Evolutionary conservation across 257 asterid genomes (phyloP), one percentile per base, ranked within the genome.

Genomic region (Gentiana macrophylla): DNA sequence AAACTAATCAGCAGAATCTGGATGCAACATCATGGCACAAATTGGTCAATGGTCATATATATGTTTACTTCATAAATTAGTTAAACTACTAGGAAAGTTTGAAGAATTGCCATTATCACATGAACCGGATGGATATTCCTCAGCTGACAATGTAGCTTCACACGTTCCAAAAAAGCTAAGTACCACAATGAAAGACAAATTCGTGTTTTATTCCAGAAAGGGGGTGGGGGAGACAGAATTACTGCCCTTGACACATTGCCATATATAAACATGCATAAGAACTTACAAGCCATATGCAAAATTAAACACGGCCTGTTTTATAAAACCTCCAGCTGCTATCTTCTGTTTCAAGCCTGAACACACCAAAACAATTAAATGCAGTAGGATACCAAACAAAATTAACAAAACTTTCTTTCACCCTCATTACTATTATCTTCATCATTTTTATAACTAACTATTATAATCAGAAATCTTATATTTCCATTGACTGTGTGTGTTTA

Each of bases 271-370:
- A 35, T 59, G 65, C 57, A 57, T 15, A 52, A 57, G 45, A 66
- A 89, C 97, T 80, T 81, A 89, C 97, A 69, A 78, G 66, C 75
- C 53, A 55, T 83, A 89, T 15, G 90, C 92, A 70, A 81, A 63
- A 67, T 80, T 83, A 74, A 89, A 89, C 83, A 86, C 46, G 36
- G 84, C 62, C 57, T 72, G 74, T 60, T 78, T 89, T 37, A 89
- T 59, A 56, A 80, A 77, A 15, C 97, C 94, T 32, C 97, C 95
- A 8, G 94, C 57, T 52, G 94, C 62, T 63, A 89, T 80, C 81
- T 76, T 89, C 74, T 83, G 93, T 70, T 81, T 92, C 84, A 89
- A 67, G 66, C 94, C 97, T 89, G 83, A 70, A 64, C 70, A 53
- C 50, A 46, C 36, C 47, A 6, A 48, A 35, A 4, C 12, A 53